These are phyloP conservation scores for Gossypium raimondii DNA, from an alignment of 345 rosid genomes.

Conservation along the genomic window DNA sequence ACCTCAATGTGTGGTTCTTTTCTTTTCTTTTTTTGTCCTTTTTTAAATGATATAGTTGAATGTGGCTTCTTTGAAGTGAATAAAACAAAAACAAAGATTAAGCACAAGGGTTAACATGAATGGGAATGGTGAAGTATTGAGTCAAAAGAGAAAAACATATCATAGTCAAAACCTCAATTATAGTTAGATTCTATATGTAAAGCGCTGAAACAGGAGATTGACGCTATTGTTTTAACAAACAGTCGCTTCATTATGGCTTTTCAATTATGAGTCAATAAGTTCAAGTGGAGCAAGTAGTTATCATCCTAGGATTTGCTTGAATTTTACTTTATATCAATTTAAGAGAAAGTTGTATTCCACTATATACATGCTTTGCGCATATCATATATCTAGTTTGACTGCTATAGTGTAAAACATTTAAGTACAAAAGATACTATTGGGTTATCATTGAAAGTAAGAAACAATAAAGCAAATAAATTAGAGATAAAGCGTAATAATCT, in stretches of 20 bases:
- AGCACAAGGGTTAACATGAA: not conserved
- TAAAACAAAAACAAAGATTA: not conserved
- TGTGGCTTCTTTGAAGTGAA: not conserved
- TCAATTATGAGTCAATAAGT: conserved; percentile 1
- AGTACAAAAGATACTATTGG: not conserved
- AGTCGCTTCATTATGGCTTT: not conserved
- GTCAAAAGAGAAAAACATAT: not conserved
- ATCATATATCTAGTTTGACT: not conserved
- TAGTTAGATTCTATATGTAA: not conserved
- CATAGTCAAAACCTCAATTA: not conserved
- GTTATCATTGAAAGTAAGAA: not conserved
- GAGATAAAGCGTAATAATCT: not conserved
- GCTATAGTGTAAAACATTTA: not conserved
- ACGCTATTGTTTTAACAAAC: not conserved
- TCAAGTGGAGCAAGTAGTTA: conserved; percentile 9
- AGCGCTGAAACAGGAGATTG: not conserved
- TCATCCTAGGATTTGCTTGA: not conserved
- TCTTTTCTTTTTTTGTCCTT: not conserved
- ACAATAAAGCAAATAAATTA: not conserved
- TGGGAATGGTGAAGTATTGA: not conserved
- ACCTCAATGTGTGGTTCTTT: not conserved
- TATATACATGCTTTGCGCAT: not conserved
- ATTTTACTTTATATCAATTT: too few relatives aligned
- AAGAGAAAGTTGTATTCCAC: not conserved
- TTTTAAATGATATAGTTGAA: not conserved